phyloP scores from a whole-genome alignment of 1,284 basidiomycete species.

The Pseudomicrostroma phylloplanum region DNA sequence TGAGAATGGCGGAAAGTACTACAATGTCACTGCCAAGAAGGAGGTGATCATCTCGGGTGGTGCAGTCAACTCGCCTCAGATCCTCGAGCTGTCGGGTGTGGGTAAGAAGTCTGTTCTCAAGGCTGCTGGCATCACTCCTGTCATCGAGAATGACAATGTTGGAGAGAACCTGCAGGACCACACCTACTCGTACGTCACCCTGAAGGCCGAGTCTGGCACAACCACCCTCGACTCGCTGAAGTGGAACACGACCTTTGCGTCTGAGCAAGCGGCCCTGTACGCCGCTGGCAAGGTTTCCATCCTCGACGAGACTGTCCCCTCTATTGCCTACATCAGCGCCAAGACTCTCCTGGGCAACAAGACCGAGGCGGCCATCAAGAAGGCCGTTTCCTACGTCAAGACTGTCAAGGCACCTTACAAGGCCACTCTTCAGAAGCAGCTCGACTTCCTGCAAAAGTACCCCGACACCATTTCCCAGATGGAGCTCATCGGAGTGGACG shows the following conservation, averaged over 20 bases:
- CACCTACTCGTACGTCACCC: slow-evolving; percentile 38
- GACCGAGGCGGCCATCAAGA: slow-evolving; percentile 23
- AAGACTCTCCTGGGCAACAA: slow-evolving; percentile 29
- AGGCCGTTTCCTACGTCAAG: slow-evolving; percentile 31
- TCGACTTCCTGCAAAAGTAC: slow-evolving; percentile 35
- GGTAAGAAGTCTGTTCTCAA: slow-evolving; percentile 53
- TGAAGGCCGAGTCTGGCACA: slow-evolving; percentile 33
- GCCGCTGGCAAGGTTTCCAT: slow-evolving; percentile 32
- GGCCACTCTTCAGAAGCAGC: slow-evolving; percentile 32
- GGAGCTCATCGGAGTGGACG: slow-evolving; percentile 44
- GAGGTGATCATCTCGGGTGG: slow-evolving; percentile 43
- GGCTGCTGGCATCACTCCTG: slow-evolving; percentile 45
- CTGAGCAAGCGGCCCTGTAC: slow-evolving; percentile 32
- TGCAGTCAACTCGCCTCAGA: slow-evolving; percentile 49
- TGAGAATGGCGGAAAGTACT: slow-evolving; percentile 21
- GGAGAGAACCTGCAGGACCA: slow-evolving; percentile 57
- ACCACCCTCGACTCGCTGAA: slow-evolving; percentile 37
- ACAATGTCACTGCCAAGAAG: slow-evolving; percentile 30
- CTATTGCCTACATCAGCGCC: slow-evolving; percentile 43
- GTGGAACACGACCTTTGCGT: slow-evolving; percentile 33
- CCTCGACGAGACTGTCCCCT: slow-evolving; percentile 36
- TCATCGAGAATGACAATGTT: slow-evolving; percentile 37
- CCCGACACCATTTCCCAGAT: slow-evolving; percentile 35
- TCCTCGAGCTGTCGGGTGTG: slow-evolving; percentile 57
- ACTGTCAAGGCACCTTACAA: slow-evolving; percentile 24